phyloP scores from a whole-genome alignment of 2,329 filamentous ascomycete genomes.

The Lachnellula suecica region DNA sequence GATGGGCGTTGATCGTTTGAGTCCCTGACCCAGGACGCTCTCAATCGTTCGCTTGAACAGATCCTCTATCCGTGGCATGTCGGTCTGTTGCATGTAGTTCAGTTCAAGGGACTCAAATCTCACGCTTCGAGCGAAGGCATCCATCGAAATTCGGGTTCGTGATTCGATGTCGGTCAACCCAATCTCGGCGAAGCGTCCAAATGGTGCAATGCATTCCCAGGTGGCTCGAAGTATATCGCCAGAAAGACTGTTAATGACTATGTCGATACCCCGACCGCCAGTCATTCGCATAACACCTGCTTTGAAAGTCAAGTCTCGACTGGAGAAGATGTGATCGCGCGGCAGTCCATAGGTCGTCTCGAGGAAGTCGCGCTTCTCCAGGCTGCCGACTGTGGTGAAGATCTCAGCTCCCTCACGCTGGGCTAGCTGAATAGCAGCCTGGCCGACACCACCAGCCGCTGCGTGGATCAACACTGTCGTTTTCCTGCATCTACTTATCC shows the following conservation, averaged over 20 bases:
- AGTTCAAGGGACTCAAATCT: too few species aligned
- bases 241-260: background rate
- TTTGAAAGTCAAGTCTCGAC: background rate
- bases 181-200: background rate
- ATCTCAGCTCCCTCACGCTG: background rate
- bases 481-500: too few species aligned
- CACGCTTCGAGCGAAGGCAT: constrained; percentile 29
- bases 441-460: background rate
- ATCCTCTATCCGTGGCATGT: too few species aligned
- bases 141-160: constrained; percentile 30
- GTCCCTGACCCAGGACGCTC: background rate
- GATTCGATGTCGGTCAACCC: background rate
- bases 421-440: background rate
- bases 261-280: background rate
- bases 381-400: background rate
- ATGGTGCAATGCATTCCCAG: constrained; percentile 30
- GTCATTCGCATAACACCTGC: background rate
- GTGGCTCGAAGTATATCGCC: constrained; percentile 30
- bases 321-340: background rate
- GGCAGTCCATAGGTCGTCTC: background rate
- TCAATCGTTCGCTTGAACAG: background rate
- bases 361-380: background rate
- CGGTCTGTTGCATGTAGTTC: too few species aligned
- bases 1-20: background rate
- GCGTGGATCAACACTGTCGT: background rate